Evolutionary conservation across 2,329 filamentous ascomycete species (phyloP), one percentile per base, ranked within the genome.

Genomic region (Hypoxylon sp.): DNA sequence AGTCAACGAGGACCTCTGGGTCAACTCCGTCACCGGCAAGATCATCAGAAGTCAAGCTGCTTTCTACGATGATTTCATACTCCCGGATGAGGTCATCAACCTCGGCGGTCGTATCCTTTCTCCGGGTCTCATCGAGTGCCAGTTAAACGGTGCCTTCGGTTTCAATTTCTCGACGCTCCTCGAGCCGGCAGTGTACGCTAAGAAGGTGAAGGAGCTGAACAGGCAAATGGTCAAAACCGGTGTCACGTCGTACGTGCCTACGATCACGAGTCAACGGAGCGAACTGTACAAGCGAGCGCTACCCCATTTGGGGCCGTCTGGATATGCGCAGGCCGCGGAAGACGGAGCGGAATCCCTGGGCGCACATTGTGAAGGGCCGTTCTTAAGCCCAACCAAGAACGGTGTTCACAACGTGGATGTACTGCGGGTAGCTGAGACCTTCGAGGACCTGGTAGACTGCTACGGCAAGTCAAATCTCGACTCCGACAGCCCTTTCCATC

Each of bases 91-190:
- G 70, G 89, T 89, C 56, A 83, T 97, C 70, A 88, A 97, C 73
- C 87, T 97, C 1, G 87, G 88, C 53, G 92, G 93, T 61, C 92
- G 92, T 71, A 94, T 97, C 68, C 76, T 97, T 19, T 88, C 91
- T 0, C 93, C 94, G 0, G 94, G 94, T 24, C 85, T 97, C 74
- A 95, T 97, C 71, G 94, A 97, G 69, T 90, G 91, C 54, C 94
- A 97, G 78, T 88, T 97, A 70, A 97, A 97, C 73, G 94, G 94
- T 49, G 93, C 91, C 8, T 94, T 93, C 72, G 93, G 93, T 59
- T 96, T 97, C 82, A 94, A 97, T 80, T 97, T 96, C 77, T 95
- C 92, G 2, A 87, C 88, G 1, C 82, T 93, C 8, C 87, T 91
- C n/a, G 84, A 89, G 15, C 71, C 87, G 85, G 78, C 79, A 82